A percentile compares a stretch with the other conserved stretches of the same genome.
These are phyloP conservation scores for Podospora tetraspora DNA, from an alignment of 495 filamentous ascomycete genomes.

Conservation along the genomic window DNA sequence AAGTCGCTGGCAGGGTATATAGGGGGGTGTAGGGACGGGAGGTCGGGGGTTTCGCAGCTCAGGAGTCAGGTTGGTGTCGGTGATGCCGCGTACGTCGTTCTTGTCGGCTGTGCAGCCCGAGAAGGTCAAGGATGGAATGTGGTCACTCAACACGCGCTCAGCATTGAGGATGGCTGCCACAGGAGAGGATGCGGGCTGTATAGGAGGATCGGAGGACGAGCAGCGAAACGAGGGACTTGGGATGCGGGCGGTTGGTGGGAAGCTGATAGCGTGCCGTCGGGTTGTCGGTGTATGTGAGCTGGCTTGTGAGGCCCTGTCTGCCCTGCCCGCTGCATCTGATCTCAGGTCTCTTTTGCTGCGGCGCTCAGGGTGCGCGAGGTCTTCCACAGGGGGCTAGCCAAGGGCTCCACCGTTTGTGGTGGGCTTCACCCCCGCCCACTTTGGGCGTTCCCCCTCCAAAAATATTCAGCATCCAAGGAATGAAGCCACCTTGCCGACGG, in stretches of 20 bases:
- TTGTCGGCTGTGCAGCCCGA: background rate
- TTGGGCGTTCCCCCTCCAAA: background rate
- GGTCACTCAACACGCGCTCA: background rate
- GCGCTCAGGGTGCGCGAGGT: background rate
- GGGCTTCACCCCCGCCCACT: background rate
- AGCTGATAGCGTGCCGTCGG: background rate
- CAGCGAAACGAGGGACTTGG: background rate
- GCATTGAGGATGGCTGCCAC: background rate
- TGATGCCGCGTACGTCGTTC: background rate
- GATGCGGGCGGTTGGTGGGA: background rate
- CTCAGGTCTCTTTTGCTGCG: background rate
- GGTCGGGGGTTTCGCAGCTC: background rate
- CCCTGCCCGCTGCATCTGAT: background rate
- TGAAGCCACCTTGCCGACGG: background rate
- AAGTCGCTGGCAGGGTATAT: background rate
- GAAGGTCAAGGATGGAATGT: background rate
- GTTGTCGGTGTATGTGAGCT: background rate
- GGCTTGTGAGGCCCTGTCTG: background rate
- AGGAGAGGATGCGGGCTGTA: background rate
- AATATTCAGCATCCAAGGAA: background rate
- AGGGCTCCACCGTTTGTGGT: background rate
- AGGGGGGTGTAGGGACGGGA: background rate
- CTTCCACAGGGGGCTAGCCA: background rate
- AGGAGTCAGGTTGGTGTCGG: background rate
- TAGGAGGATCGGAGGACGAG: slow-evolving; percentile 2